A percentile compares a stretch with the other conserved stretches of the same genome.
These are phyloP conservation scores for Colletotrichum agaves DNA, from an alignment of 2,329 filamentous ascomycete species.

Conservation along the genomic window DNA sequence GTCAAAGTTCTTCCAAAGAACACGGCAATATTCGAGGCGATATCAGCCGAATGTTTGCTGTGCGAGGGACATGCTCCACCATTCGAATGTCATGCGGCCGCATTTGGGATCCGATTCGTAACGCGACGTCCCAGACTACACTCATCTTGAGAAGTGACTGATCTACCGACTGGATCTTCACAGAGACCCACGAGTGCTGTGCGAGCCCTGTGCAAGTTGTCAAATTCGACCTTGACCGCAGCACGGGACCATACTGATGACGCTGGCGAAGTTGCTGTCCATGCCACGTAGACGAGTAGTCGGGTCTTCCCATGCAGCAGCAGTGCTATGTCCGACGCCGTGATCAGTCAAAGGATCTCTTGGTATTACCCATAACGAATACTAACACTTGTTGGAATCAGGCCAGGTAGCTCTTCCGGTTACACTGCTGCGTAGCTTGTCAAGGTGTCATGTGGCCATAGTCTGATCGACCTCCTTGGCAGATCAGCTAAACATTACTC, in stretches of 20 bases:
- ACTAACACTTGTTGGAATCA: not conserved
- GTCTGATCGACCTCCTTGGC: not conserved
- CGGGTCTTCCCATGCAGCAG: not conserved
- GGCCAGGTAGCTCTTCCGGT: not conserved
- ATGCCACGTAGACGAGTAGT: constrained; percentile 1
- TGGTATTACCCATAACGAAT: not conserved
- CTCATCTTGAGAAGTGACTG: constrained; percentile 6
- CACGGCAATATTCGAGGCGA: not conserved
- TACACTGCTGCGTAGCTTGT: constrained; percentile 9
- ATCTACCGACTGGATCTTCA: constrained; percentile 21
- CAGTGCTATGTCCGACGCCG: not conserved
- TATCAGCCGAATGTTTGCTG: not conserved
- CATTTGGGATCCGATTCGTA: not conserved
- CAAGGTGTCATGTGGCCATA: constrained; percentile 1
- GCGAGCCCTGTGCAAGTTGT: not conserved
- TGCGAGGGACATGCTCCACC: not conserved
- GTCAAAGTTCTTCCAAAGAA: too few relatives aligned
- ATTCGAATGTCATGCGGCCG: not conserved
- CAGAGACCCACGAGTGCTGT: not conserved
- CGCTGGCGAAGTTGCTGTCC: not conserved
- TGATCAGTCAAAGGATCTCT: not conserved
- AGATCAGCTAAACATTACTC: not conserved
- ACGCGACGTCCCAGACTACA: not conserved
- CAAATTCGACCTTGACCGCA: not conserved
- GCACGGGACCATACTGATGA: constrained; percentile 1